Conservation (phyloP, 2,329 filamentous ascomycete species). For the Pyrenophora graminea region DNA sequence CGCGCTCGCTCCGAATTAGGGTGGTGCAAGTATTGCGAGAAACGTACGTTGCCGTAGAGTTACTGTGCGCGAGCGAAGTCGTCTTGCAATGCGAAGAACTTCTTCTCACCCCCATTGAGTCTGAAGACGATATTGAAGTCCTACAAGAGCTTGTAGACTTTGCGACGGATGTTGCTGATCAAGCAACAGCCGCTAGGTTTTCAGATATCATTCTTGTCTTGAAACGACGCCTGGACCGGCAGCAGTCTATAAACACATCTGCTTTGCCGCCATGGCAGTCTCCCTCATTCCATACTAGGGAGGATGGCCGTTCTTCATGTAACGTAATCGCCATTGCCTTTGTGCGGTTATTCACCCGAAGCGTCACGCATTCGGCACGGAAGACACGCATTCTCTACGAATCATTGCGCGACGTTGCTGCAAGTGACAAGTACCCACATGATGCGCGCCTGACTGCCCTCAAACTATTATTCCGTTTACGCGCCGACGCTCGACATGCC, state of each 20-base stretch:
- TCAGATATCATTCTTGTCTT: constrained; percentile 52
- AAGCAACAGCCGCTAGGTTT: constrained; percentile 64
- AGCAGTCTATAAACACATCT: constrained; percentile 20
- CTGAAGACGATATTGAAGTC: constrained; percentile 68
- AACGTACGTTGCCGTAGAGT: constrained; percentile 55
- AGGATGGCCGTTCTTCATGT: constrained; percentile 56
- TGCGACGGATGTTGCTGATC: constrained; percentile 66
- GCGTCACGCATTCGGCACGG: constrained; percentile 66
- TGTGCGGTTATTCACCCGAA: constrained; percentile 75
- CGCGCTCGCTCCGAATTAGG: constrained; percentile 64
- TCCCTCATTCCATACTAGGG: constrained; percentile 19
- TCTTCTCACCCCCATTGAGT: constrained; percentile 63
- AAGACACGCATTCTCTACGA: constrained; percentile 62
- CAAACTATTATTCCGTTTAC: constrained; percentile 70
- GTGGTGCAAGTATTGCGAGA: constrained; percentile 64
- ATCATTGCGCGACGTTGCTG: constrained; percentile 40
- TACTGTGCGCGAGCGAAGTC: constrained; percentile 62
- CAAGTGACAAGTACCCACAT: constrained; percentile 35
- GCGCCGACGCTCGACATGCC: constrained; percentile 78
- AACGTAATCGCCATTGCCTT: constrained; percentile 74
- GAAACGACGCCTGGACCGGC: constrained; percentile 34
- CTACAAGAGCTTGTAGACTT: constrained; percentile 68
- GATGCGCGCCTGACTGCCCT: constrained; percentile 47
- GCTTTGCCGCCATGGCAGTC: constrained; percentile 22
- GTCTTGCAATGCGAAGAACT: constrained; percentile 64